Percentiles rank a stretch among this genome's conserved stretches.
Evolutionary conservation across 257 asterid species (phyloP).

Genomic region (Nicotiana benthamiana): DNA sequence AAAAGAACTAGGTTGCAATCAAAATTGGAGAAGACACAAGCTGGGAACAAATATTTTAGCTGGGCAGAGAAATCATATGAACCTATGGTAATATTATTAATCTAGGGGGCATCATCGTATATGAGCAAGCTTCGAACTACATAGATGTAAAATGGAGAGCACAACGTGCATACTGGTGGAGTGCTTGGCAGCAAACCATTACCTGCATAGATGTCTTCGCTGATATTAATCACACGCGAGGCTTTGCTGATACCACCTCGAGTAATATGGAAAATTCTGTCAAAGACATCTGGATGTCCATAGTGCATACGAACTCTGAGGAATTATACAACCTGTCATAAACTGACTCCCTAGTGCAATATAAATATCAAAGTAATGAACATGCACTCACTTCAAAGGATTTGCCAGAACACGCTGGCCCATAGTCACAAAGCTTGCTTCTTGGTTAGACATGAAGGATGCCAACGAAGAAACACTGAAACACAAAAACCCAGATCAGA

Average conservation of each 20-base stretch:
- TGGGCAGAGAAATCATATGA: background rate
- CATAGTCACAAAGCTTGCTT: slow-evolving; percentile 94
- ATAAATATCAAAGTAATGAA: slow-evolving; percentile 11
- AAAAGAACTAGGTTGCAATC: background rate
- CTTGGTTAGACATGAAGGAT: slow-evolving; percentile 94
- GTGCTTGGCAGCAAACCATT: slow-evolving; percentile 4
- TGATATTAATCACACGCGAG: slow-evolving; percentile 89
- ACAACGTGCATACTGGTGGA: background rate
- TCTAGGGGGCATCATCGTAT: background rate
- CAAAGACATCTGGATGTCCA: slow-evolving; percentile 99
- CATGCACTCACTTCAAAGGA: slow-evolving; percentile 76
- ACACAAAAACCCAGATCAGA: slow-evolving; percentile 13
- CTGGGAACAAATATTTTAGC: background rate
- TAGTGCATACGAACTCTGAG: slow-evolving; percentile 97
- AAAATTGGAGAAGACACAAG: background rate
- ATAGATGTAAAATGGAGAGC: background rate
- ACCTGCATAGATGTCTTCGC: slow-evolving; percentile 97
- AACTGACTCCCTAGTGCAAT: slow-evolving; percentile 9
- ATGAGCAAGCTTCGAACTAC: background rate
- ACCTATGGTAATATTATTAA: background rate
- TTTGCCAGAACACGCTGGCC: slow-evolving; percentile 96
- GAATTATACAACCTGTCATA: slow-evolving; percentile 17
- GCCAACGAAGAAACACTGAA: slow-evolving; percentile 97
- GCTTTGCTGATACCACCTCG: slow-evolving; percentile 99
- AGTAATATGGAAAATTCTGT: slow-evolving; percentile 89